Percentiles rank a stretch among this genome's conserved stretches.
phyloP scores from a whole-genome alignment of 805 yeast genomes.

The Candida boleticola region DNA sequence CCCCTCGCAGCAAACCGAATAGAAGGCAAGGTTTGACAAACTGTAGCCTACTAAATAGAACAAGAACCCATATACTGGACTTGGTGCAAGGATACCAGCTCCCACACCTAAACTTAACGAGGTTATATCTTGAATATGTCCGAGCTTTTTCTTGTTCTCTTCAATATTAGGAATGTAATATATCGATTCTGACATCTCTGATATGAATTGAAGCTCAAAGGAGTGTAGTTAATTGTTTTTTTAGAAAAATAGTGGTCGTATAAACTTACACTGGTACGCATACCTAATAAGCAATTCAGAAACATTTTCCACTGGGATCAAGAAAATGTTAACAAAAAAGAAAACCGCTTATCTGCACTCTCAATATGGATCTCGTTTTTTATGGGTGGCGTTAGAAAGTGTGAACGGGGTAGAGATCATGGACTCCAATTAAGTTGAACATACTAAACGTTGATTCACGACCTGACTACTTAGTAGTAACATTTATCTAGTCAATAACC shows the following conservation, averaged over 20 bases:
- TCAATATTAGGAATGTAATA: constrained; percentile 27
- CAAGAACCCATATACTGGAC: constrained; percentile 32
- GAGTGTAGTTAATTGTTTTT: too few species aligned
- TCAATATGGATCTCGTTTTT: not conserved
- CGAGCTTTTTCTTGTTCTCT: constrained; percentile 25
- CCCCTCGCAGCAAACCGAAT: constrained; percentile 30
- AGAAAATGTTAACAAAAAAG: too few species aligned
- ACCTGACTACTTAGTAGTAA: too few species aligned
- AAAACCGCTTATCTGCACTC: not conserved
- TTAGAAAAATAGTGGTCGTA: not conserved
- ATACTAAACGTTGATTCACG: too few species aligned
- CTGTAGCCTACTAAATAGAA: constrained; percentile 35
- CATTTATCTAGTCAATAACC: too few species aligned
- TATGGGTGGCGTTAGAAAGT: not conserved
- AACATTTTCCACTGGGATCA: too few species aligned
- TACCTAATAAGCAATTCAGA: too few species aligned
- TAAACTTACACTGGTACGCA: not conserved
- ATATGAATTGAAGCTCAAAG: too few species aligned
- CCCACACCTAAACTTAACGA: constrained; percentile 38
- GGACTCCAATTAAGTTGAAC: too few species aligned
- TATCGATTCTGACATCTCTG: constrained; percentile 11
- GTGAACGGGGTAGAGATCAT: too few species aligned
- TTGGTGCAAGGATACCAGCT: constrained; percentile 39
- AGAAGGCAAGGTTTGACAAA: constrained; percentile 28
- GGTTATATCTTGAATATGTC: constrained; percentile 36